Evolutionary conservation across 31 red algal genomes (phyloP).

Genomic region (Asparagopsis taxiformis): DNA sequence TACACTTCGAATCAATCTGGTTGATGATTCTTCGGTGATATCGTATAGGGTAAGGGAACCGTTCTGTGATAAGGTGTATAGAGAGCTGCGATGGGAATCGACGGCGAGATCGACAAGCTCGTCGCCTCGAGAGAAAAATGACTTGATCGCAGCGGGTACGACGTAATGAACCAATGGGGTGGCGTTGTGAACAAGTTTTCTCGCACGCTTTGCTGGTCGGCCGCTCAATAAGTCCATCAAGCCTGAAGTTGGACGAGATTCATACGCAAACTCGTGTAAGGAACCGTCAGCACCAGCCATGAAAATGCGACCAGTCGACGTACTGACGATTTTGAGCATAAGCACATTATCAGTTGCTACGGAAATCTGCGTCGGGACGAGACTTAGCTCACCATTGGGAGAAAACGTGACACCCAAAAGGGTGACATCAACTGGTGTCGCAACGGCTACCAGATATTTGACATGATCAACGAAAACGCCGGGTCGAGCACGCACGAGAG

Average conservation of each 20-base stretch:
- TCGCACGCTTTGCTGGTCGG: slow-evolving; percentile 52
- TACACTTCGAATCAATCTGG: slow-evolving; percentile 26
- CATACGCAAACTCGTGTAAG: slow-evolving; percentile 88
- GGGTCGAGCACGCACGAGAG: slow-evolving; percentile 66
- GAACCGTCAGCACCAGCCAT: slow-evolving; percentile 88
- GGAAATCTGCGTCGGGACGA: slow-evolving; percentile 81
- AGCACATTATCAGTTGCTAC: slow-evolving; percentile 80
- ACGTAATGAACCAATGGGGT: slow-evolving; percentile 24
- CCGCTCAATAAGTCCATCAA: slow-evolving; percentile 35
- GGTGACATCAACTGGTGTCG: slow-evolving; percentile 80
- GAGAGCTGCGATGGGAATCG: slow-evolving; percentile 31
- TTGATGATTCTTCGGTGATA: slow-evolving; percentile 1
- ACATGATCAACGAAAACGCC: slow-evolving; percentile 87
- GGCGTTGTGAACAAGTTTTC: slow-evolving; percentile 55
- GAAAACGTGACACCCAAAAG: slow-evolving; percentile 77
- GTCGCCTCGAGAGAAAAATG: slow-evolving; percentile 57
- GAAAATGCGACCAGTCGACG: slow-evolving; percentile 83
- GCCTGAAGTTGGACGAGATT: slow-evolving; percentile 10
- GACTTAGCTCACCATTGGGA: slow-evolving; percentile 38
- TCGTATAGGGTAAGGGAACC: slow-evolving; percentile 76
- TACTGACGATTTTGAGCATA: slow-evolving; percentile 74
- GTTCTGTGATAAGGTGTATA: slow-evolving; percentile 78
- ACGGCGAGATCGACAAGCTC: slow-evolving; percentile 75
- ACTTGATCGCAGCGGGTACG: slow-evolving; percentile 50
- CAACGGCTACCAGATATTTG: slow-evolving; percentile 76